phyloP scores from a whole-genome alignment of 2,329 filamentous ascomycete genomes.

The Venturia oleaginea region DNA sequence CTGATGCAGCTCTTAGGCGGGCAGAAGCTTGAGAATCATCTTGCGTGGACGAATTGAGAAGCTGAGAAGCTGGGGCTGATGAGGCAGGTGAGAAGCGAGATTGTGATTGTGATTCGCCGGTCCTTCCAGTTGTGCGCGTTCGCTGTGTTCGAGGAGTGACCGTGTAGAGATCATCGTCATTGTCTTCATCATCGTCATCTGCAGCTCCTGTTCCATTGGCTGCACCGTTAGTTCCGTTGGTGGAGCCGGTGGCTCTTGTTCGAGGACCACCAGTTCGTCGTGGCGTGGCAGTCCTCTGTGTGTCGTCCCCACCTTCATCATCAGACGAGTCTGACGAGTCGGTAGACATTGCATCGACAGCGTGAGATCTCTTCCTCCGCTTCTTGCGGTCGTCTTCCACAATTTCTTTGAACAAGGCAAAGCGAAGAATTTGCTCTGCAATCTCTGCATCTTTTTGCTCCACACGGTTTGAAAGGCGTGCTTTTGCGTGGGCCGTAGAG shows the following conservation, averaged over 20 bases:
- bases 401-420: slow-evolving; percentile 95
- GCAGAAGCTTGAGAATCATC: slow-evolving; percentile 15
- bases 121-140: slow-evolving; percentile 29
- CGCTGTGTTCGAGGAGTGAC: slow-evolving; percentile 41
- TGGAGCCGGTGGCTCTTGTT: slow-evolving; percentile 22
- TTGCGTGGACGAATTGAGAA: slow-evolving; percentile 42
- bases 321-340: slow-evolving; percentile 51
- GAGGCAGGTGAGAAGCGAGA: slow-evolving; percentile 67
- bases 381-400: slow-evolving; percentile 69
- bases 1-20: background rate
- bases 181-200: slow-evolving; percentile 37
- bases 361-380: slow-evolving; percentile 65
- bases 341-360: slow-evolving; percentile 45
- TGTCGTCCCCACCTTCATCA: slow-evolving; percentile 49
- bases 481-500: slow-evolving; percentile 90
- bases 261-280: slow-evolving; percentile 30
- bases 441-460: slow-evolving; percentile 82
- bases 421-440: slow-evolving; percentile 82
- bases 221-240: slow-evolving; percentile 18
- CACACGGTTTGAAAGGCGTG: slow-evolving; percentile 76
- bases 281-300: slow-evolving; percentile 19
- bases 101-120: slow-evolving; percentile 25
- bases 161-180: slow-evolving; percentile 46
- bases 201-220: slow-evolving; percentile 27
- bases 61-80: slow-evolving; percentile 67